A percentile compares a stretch with the other conserved stretches of the same genome.
These are phyloP conservation scores for Bryum argenteum DNA, from an alignment of 225 moss, liverwort and hornwort species.

Conservation along the genomic window DNA sequence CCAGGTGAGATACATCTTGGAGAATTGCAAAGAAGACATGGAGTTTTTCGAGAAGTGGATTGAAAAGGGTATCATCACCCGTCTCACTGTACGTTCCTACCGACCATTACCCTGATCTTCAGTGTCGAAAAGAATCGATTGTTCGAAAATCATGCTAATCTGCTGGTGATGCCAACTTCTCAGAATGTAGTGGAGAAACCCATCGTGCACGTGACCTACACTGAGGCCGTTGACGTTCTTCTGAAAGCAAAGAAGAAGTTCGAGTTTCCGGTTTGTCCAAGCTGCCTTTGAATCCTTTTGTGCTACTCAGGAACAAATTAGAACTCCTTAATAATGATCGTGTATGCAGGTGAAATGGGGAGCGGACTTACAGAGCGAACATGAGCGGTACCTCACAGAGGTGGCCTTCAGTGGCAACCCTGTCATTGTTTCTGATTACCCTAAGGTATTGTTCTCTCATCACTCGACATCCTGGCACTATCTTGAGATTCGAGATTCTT, in stretches of 20 bases:
- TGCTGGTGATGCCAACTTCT: conserved; percentile 11
- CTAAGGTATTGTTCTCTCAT: conserved; percentile 69
- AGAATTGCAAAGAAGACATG: conserved; percentile 96
- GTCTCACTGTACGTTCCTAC: conserved; percentile 65
- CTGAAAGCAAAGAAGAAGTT: conserved; percentile 81
- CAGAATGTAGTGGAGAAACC: conserved; percentile 92
- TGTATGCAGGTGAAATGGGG: conserved; percentile 86
- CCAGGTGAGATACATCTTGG: conserved; percentile 80
- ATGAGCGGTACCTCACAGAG: conserved; percentile 94
- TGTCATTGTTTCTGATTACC: conserved; percentile 96
- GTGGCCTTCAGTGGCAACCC: conserved; percentile 80
- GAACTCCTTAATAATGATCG: neutral
- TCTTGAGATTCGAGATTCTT: neutral
- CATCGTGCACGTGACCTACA: conserved; percentile 85
- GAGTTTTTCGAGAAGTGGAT: conserved; percentile 95
- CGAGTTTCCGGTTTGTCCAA: conserved; percentile 75
- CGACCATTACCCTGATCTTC: neutral
- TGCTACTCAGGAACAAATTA: neutral
- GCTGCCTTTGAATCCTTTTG: neutral
- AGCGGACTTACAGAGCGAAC: conserved; percentile 93
- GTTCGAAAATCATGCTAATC: conserved; percentile 14
- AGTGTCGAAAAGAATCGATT: neutral
- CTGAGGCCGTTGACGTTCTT: conserved; percentile 80
- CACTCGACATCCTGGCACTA: conserved; percentile 11
- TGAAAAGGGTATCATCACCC: conserved; percentile 83